Evolutionary conservation across 139 green algal genomes (phyloP), one percentile per base, ranked within the genome.

Genomic region (Bryopsis sp.): DNA sequence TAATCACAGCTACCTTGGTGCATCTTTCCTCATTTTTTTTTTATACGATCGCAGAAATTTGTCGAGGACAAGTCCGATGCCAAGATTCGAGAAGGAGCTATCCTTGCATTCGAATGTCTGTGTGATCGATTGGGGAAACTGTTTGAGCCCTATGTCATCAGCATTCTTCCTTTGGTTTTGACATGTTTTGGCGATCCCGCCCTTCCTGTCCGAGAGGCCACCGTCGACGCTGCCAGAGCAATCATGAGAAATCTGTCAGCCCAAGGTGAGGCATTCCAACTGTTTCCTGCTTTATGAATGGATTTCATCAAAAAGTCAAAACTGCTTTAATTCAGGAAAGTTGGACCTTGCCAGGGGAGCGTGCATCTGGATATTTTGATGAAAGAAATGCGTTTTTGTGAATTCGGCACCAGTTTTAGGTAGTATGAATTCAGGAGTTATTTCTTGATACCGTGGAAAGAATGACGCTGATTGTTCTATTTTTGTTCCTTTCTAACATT

Each of bases 81-180:
- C 4, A 54, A 74, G 0, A 64, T 74, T 1, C 68, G 88, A 31
- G 93, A 98, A 76, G 94, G 92, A 32, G 85, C 84, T 2, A 78
- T 99, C 70, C 79, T 93, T 37, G 88, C 84, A 0, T 96, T 98
- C 61, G 94, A 97, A 82, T 93, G 84, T 68, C 77, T 99, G n/a
- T 86, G 71, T 61, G 83, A 92, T 36, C 92, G 87, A 74, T 79
- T 98, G 63, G 94, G 93, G n/a, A 83, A 86, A 39, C 84, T 98
- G 36, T 99, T 99, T 80, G 94, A 99, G 77, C 94, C 94, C n/a
- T 99, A 99, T 78, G 83, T 99, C 47, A 92, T 97, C 65, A 84
- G 92, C 68, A 86, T 97, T 60, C 84, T 98, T 59, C 89, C 89
- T 8, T 84, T 94, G 76, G 81, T 98, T 68, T 85, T 99, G 39